These are phyloP conservation scores for Potentilla sterilis DNA, from an alignment of 306 rosid species.

Conservation along the genomic window DNA sequence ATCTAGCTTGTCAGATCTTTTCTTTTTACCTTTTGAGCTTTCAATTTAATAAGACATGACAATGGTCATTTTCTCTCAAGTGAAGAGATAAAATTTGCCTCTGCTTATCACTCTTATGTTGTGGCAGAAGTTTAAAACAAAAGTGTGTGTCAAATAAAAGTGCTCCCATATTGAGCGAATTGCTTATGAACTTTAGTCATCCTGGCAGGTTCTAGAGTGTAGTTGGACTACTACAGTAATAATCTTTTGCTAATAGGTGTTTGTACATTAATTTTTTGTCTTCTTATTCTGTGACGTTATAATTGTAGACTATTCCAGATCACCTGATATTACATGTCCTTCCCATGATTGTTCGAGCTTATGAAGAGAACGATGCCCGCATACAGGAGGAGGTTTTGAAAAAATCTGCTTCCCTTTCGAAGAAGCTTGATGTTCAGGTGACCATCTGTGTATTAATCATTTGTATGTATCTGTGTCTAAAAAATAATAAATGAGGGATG, in stretches of 20 bases:
- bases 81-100: neutral
- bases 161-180: neutral
- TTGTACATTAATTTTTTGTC: neutral
- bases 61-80: neutral
- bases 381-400: conserved; percentile 94
- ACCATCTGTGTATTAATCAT: neutral
- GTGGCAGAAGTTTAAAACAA: neutral
- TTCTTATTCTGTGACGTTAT: conserved; percentile 28
- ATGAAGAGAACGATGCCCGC: conserved; percentile 89
- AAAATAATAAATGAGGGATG: neutral
- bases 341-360: conserved; percentile 94
- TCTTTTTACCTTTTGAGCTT: neutral
- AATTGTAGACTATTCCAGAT: conserved; percentile 72
- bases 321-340: conserved; percentile 78
- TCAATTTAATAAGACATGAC: neutral
- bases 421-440: conserved; percentile 87
- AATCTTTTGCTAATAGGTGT: neutral
- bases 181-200: neutral
- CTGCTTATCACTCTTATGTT: neutral
- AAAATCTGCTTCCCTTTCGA: conserved; percentile 70
- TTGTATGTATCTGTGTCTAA: neutral
- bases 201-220: neutral
- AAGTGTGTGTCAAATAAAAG: neutral
- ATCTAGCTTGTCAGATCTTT: neutral
- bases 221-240: neutral